Evolutionary conservation across 495 filamentous ascomycete genomes (phyloP), one percentile per base, ranked within the genome.

Genomic region (Lichenothelia convexa): DNA sequence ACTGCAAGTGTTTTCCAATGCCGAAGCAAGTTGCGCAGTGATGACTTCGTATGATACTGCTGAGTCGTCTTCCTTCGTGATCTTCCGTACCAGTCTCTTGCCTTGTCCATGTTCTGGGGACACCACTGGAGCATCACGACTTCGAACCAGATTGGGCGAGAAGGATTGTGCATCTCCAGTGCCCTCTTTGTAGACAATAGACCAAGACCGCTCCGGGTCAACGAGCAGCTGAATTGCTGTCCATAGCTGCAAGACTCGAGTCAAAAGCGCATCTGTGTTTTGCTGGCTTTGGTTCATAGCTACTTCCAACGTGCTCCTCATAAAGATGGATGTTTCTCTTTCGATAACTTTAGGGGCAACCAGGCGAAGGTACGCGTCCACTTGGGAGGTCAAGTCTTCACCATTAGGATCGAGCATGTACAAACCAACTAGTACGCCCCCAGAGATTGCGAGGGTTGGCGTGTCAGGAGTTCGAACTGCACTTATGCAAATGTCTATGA

Each of bases 281-380:
- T n/a, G n/a, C n/a, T n/a, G n/a, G n/a, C n/a, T n/a, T n/a, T n/a
- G n/a, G n/a, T n/a, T 9, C 15, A 9, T 29, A 4, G 79, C 78
- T 1, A 67, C 61, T 21, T 64, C 42, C 21, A 91, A 42, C 0
- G 80, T 87, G 4, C 70, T 57, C 23, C 66, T 67, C 58, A 85
- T 70, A 45, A 84, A 73, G 29, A 65, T 53, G 1, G 79, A 85
- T 0, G 66, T 57, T 49, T 86, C 78, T 13, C 64, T 63, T 35
- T 70, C 63, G 42, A 75, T 67, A 48, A 80, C 70, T 30, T 67
- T 61, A 0, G 62, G 54, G n/a, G 68, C 59, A 23, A 73, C 62
- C 41, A 65, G 66, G 42, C 77, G 73, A 53, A 79, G 71, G 52
- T 87, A 91, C 16, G 58, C 46, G 42, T 84, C 80, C 2, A 86